Evolutionary conservation across 129 eudicot species (phyloP), one percentile per base, ranked within the genome.

Genomic region (Solidago caesia): DNA sequence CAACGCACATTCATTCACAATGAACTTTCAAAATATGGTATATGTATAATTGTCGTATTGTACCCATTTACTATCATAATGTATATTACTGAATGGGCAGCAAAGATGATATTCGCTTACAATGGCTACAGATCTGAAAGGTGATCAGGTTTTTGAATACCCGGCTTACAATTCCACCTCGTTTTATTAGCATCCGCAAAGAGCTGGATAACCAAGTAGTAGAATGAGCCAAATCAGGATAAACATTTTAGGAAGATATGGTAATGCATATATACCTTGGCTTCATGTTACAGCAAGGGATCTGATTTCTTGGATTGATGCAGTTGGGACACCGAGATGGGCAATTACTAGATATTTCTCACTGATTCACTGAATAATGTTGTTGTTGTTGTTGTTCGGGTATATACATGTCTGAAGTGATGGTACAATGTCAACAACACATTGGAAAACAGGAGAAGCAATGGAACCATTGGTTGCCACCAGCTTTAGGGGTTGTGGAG

Each of bases 401-500:
- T 33, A 33, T 33, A 33, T 33, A 33, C 39, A 33, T 33, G 39
- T 33, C 39, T 33, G 39, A 33, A 33, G 39, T 33, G 39, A 33
- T 5, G 73, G 53, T 46, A 7, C 66, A 72, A 64, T 67, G 26
- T 74, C 76, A 88, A 74, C 89, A 79, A 76, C 89, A 84, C 15
- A 75, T 65, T 2, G 89, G 84, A 55, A 84, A 84, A 73, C 91
- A 89, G 8, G 85, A 75, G 80, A 79, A 83, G 80, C 86, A 87
- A 64, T 71, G 70, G 57, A 75, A 89, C 87, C 92, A 89, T 76
- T 69, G 77, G 76, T 67, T 79, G 72, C 76, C 75, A 58, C 79
- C 78, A 13, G 84, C 68, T 70, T 76, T 66, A 48, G 84, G 75
- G 70, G 83, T 64, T 41, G 76, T 51, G 44, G 70, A 70, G 81